Percentiles rank a stretch among this genome's conserved stretches.
Evolutionary conservation across 805 yeast species (phyloP).

Genomic region (Geotrichum ghanense): DNA sequence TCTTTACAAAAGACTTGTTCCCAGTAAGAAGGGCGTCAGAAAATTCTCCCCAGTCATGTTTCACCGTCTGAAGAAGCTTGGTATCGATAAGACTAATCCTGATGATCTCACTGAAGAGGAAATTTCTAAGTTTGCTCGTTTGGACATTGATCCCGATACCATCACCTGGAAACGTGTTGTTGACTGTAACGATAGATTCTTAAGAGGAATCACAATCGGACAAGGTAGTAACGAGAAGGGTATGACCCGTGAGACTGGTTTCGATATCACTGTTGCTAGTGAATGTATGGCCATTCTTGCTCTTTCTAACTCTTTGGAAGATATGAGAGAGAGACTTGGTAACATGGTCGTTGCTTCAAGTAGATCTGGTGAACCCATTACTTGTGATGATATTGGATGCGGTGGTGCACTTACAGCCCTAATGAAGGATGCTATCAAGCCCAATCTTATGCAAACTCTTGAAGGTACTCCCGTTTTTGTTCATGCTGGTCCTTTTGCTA

Average conservation of each 20-base stretch:
- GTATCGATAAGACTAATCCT: conserved; percentile 67
- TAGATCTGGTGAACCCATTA: conserved; percentile 64
- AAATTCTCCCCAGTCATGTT: conserved; percentile 69
- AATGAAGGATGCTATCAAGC: conserved; percentile 91
- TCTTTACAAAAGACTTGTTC: conserved; percentile 75
- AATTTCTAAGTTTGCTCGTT: conserved; percentile 58
- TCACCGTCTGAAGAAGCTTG: conserved; percentile 64
- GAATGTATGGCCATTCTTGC: conserved; percentile 96
- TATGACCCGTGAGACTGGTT: conserved; percentile 74
- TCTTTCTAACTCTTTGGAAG: conserved; percentile 61
- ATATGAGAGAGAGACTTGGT: conserved; percentile 81
- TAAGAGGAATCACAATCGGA: conserved; percentile 83
- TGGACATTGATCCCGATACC: conserved; percentile 81
- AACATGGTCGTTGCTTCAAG: conserved; percentile 81
- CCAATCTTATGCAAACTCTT: conserved; percentile 91
- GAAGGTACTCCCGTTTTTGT: conserved; percentile 97
- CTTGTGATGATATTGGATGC: conserved; percentile 88
- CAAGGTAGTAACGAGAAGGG: conserved; percentile 91
- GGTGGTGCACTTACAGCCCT: conserved; percentile 94
- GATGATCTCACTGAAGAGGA: conserved; percentile 71
- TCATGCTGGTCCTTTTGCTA: conserved; percentile 99
- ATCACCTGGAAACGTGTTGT: conserved; percentile 90
- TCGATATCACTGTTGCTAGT: conserved; percentile 93
- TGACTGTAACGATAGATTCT: conserved; percentile 86
- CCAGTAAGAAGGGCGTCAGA: conserved; percentile 67